Evolutionary conservation across 176 grass and related monocot genomes (phyloP).

Genomic region (Paspalum notatum): DNA sequence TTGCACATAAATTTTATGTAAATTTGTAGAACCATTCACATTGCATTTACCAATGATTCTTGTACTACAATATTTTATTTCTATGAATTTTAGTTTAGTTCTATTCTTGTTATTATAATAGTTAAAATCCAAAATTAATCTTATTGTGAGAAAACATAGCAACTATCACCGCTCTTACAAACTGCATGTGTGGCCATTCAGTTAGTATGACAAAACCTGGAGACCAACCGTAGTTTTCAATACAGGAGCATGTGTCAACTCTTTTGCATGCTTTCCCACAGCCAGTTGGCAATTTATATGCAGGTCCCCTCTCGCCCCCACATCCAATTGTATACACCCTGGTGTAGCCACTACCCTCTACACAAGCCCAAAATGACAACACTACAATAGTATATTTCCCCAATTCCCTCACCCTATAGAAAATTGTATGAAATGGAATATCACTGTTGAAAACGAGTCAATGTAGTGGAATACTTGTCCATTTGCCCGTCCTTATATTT

Average conservation of each 20-base stretch:
- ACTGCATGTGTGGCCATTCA: constrained; percentile 21
- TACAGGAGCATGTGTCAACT: constrained; percentile 51
- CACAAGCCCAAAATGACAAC: constrained; percentile 47
- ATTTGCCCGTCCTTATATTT: constrained; percentile 56
- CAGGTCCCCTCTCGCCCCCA: constrained; percentile 7
- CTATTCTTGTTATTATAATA: background rate
- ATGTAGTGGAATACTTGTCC: constrained; percentile 82
- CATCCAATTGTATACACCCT: constrained; percentile 38
- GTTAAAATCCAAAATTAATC: background rate
- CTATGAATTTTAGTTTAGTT: background rate
- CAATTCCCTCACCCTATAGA: constrained; percentile 60
- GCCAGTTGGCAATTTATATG: constrained; percentile 36
- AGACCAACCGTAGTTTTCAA: constrained; percentile 31
- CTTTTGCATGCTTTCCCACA: constrained; percentile 54
- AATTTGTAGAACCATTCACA: background rate
- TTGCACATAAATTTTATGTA: background rate
- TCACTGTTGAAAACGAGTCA: constrained; percentile 73
- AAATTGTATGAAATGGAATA: constrained; percentile 58
- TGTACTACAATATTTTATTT: background rate
- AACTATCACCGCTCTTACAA: background rate
- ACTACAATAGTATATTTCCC: constrained; percentile 36
- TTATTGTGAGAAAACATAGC: background rate
- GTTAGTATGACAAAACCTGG: constrained; percentile 26
- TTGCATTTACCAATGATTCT: background rate
- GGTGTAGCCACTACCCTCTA: constrained; percentile 29